Base-by-base conservation (phyloP, 1,284 basidiomycete species). In the Pseudozyma thailandica region DNA sequence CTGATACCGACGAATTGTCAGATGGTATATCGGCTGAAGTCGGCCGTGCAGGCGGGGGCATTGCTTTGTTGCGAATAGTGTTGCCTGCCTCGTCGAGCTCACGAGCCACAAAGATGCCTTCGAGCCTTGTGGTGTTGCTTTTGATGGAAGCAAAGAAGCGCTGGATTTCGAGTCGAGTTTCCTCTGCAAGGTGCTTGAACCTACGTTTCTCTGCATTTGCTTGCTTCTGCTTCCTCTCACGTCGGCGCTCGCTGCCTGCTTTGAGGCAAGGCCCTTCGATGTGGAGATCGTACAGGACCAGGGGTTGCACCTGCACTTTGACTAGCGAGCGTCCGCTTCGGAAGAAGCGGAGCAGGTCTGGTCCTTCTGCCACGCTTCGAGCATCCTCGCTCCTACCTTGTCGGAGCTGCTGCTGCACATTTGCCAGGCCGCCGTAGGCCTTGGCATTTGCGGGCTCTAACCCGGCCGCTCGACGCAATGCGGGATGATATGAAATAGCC, bases 91-190 rank as follows among this genome's bases (percentile, higher is more conserved):
- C 77, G 33, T 79, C 77, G 21, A 79, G 69, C 38, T 77, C 77
- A n/a, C 77, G 62, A 15, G 63, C 58, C 23, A 79, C 70, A 45
- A 79, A 72, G 7, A 79, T 21, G 28, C 56, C 59, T 44, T 79
- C 77, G 15, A 75, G 59, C 47, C 49, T 47, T 43, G 62, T 58
- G 28, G 72, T 75, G 33, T 59, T 56, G 43, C 45, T 35, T 46
- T 78, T 78, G 62, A 77, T 53, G 28, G 61, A 68, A 6, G 72
- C 65, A 41, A 75, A 79, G 63, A 79, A 79, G 46, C 50, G 46
- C 53, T 77, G 75, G n/a, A 79, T 64, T 55, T 79, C 77, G 43
- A 79, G 56, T 10, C 77, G 53, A 18, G 75, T 72, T 30, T 59
- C 49, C 8, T 77, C 66, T 2, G 59, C 31, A 12, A 75, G 21